These are phyloP conservation scores for Lactifluus hygrophoroides DNA, from an alignment of 768 basidiomycete species.

Conservation along the genomic window DNA sequence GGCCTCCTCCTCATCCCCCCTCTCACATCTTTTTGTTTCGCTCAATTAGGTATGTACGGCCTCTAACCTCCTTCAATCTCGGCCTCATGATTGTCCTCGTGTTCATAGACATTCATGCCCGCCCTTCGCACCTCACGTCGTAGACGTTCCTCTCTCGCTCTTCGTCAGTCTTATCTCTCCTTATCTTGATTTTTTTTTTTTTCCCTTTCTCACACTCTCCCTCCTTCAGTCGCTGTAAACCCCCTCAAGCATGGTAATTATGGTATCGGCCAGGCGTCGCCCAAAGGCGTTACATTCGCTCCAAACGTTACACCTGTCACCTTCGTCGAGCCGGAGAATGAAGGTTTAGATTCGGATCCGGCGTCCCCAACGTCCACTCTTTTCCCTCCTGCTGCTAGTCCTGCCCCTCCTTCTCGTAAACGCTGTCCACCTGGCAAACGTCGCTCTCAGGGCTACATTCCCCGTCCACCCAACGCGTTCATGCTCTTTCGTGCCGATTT, in stretches of 20 bases:
- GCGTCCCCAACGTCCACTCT: constrained; percentile 34
- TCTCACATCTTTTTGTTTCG: constrained; percentile 17
- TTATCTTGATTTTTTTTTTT: too few species aligned
- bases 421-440: constrained; percentile 55
- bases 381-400: constrained; percentile 45
- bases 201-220: not conserved
- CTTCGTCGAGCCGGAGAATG: constrained; percentile 32
- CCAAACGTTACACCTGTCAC: constrained; percentile 53
- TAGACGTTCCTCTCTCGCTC: constrained; percentile 19
- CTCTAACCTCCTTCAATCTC: too few species aligned
- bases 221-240: constrained; percentile 21
- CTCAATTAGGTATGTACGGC: constrained; percentile 18
- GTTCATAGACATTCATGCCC: constrained; percentile 18
- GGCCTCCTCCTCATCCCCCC: not conserved
- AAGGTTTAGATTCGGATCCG: constrained; percentile 27
- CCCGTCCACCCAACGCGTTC: constrained; percentile 32
- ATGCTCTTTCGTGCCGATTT: constrained; percentile 27
- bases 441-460: constrained; percentile 40
- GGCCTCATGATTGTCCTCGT: too few species aligned
- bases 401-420: constrained; percentile 35
- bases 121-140: constrained; percentile 17
- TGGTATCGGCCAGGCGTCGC: constrained; percentile 34
- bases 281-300: constrained; percentile 51
- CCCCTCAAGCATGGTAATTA: constrained; percentile 47
- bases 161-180: constrained; percentile 8